Evolutionary conservation across 73 alveolate species (phyloP), one percentile per base, ranked within the genome.

Genomic region (Paramecium sexaurelia): DNA sequence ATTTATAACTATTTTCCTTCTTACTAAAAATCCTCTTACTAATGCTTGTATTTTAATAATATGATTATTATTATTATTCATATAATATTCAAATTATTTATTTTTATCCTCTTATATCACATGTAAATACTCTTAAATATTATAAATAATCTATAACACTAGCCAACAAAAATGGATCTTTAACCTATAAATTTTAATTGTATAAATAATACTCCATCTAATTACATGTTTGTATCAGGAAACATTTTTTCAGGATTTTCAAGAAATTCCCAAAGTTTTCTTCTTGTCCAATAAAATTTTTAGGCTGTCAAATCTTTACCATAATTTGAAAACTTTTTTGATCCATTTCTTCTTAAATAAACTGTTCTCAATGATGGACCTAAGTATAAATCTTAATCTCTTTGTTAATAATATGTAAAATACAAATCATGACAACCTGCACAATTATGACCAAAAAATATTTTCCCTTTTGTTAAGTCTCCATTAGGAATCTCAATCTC

Each of bases 191-290:
- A n/a, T 20, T 37, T 5, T 20, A 61, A 35, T 73, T 33, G 22
- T 8, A 73, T 35, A 45, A 29, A 8, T 73, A 15, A 13, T 78
- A 78, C 90, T 11, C 90, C 90, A 24, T 78, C 90, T 11, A 78
- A 78, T 20, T 37, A 11, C 90, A 78, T 78, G n/a, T 37, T 78
- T 8, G 90, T 78, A 15, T 78, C 90, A 13, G 68, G 47, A 9
- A 78, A 78, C 73, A 78, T 39, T 78, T 78, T 78, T 43, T 78
- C 90, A 78, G 90, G 90, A 45, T 78, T 43, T 22, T 20, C 45
- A 41, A 78, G 41, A 29, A 78, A 78, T 78, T 37, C 90, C 90
- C 90, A 78, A 1, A 40, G 55, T 32, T 40, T 40, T 2, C 8
- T 39, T 78, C 90, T 78, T 9, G 43, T 78, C 90, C 90, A 78